Conservation (phyloP, 768 basidiomycete species). For the Lentinula aciculospora region DNA sequence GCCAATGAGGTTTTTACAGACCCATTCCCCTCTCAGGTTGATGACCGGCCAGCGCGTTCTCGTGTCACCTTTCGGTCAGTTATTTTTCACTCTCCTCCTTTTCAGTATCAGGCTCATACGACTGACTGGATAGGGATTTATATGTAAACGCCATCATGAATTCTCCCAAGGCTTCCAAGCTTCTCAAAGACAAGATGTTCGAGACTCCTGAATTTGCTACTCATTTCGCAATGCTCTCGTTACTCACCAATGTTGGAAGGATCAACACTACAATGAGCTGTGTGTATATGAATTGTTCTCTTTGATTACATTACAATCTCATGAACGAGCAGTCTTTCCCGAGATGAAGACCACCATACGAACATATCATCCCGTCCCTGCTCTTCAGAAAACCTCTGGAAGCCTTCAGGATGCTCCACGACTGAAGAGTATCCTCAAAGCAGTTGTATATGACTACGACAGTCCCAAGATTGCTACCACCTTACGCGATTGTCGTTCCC, state of each 20-base stretch:
- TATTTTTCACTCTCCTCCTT: not conserved
- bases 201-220: slow-evolving; percentile 52
- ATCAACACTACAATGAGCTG: slow-evolving; percentile 84
- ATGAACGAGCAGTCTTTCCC: slow-evolving; percentile 51
- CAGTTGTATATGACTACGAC: slow-evolving; percentile 42
- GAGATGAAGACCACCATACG: slow-evolving; percentile 76
- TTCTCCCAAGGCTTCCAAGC: slow-evolving; percentile 64
- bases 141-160: slow-evolving; percentile 44
- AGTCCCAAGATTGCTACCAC: slow-evolving; percentile 38
- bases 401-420: slow-evolving; percentile 77
- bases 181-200: slow-evolving; percentile 66
- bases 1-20: slow-evolving; percentile 48
- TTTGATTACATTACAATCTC: not conserved
- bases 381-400: slow-evolving; percentile 60
- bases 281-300: slow-evolving; percentile 26
- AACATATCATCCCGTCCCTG: slow-evolving; percentile 75
- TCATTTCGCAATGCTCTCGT: slow-evolving; percentile 70
- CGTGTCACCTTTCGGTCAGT: slow-evolving; percentile 5
- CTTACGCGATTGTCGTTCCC: slow-evolving; percentile 52
- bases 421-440: slow-evolving; percentile 71
- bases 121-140: slow-evolving; percentile 32
- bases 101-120: not conserved
- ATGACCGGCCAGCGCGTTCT: not conserved
- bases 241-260: slow-evolving; percentile 74
- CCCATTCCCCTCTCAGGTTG: slow-evolving; percentile 18